Percentiles rank a stretch among this genome's conserved stretches.
phyloP scores from a whole-genome alignment of 73 alveolate genomes.

The Effrenium voratum region DNA sequence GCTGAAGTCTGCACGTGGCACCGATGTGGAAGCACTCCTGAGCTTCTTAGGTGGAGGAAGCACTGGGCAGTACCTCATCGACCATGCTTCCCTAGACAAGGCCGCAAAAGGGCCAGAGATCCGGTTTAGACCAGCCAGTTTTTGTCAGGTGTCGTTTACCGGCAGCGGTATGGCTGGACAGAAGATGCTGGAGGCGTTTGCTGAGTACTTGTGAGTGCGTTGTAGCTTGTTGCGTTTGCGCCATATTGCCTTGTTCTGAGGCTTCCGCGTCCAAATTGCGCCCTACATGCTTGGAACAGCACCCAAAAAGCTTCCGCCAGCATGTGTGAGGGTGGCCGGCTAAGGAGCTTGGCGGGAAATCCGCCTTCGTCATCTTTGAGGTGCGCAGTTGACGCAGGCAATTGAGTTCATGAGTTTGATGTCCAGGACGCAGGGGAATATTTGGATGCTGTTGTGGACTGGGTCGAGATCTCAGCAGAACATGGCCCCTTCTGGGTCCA shows the following conservation, averaged over 20 bases:
- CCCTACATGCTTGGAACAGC: slow-evolving; percentile 57
- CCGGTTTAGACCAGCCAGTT: no score
- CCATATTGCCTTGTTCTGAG: not conserved
- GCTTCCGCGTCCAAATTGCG: slow-evolving; percentile 76
- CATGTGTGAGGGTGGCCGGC: not conserved
- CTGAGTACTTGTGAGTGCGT: not conserved
- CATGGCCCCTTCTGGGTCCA: no score
- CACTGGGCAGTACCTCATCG: slow-evolving; percentile 71
- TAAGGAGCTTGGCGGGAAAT: slow-evolving; percentile 90
- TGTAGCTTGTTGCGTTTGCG: not conserved
- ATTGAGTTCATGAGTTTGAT: not conserved
- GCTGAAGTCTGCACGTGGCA: no score
- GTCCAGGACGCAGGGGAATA: slow-evolving; percentile 34
- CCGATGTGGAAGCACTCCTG: no score
- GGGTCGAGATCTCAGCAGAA: not conserved
- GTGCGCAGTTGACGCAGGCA: not conserved
- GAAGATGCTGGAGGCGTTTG: slow-evolving; percentile 61
- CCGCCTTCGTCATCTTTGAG: slow-evolving; percentile 70
- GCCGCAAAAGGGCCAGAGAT: not conserved
- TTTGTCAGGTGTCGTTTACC: slow-evolving; percentile 55
- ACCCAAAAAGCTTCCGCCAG: not conserved
- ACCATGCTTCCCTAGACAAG: slow-evolving; percentile 51
- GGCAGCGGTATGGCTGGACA: slow-evolving; percentile 89
- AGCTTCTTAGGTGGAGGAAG: slow-evolving; percentile 80
- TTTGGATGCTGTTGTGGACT: slow-evolving; percentile 61